Evolutionary conservation across 2,329 filamentous ascomycete genomes (phyloP).

Genomic region (Macrophomina tecta): DNA sequence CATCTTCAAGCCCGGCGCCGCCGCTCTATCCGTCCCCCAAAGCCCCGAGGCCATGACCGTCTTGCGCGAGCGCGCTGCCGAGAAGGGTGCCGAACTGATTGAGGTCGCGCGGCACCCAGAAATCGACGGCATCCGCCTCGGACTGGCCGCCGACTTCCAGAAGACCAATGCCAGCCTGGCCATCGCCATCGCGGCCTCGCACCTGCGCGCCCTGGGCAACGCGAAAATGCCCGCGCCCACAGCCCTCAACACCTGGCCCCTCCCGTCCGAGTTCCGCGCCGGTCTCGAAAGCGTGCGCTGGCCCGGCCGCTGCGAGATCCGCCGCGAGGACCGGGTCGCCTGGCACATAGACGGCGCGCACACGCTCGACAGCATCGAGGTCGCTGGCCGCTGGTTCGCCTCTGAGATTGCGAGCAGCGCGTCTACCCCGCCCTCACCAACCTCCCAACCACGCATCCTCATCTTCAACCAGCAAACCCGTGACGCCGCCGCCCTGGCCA

Average conservation of each 20-base stretch:
- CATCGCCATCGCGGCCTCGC: conserved; percentile 63
- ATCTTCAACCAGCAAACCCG: conserved; percentile 95
- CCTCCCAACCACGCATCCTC: conserved; percentile 60
- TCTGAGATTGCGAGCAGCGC: conserved; percentile 41
- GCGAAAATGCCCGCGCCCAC: conserved; percentile 46
- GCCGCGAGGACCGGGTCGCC: conserved; percentile 60
- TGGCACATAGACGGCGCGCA: conserved; percentile 92
- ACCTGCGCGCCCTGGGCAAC: conserved; percentile 57
- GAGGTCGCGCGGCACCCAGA: conserved; percentile 58
- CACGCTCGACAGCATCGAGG: conserved; percentile 79
- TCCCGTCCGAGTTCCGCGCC: conserved; percentile 67
- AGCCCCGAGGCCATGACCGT: conserved; percentile 61
- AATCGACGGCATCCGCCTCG: conserved; percentile 57
- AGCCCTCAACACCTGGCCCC: conserved; percentile 42
- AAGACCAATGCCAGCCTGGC: conserved; percentile 68
- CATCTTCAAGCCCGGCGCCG: conserved; percentile 73
- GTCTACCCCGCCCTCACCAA: conserved; percentile 31
- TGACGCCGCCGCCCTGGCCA: conserved; percentile 71
- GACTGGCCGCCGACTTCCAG: conserved; percentile 67
- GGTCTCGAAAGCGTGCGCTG: conserved; percentile 73
- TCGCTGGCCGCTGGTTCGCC: conserved; percentile 80
- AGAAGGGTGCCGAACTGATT: conserved; percentile 54
- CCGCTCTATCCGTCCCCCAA: conserved; percentile 69
- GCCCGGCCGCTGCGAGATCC: conserved; percentile 77
- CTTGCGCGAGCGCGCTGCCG: conserved; percentile 60